Evolutionary conservation across 164 flowering plant genomes (phyloP).

Genomic region (Houttuynia cordata): DNA sequence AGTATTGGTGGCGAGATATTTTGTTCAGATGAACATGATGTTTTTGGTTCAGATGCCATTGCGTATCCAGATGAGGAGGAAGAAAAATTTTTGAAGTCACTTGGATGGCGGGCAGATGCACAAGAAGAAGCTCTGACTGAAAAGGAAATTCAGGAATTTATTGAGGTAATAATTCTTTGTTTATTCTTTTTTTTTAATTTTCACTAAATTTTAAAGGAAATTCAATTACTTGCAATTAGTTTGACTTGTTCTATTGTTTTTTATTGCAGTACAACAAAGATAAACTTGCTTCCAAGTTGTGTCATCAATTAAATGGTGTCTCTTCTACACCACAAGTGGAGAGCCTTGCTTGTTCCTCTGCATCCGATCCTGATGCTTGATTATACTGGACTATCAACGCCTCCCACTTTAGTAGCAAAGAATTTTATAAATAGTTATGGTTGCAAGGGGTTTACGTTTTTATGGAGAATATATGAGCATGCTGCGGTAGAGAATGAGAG

Average conservation of each 20-base stretch:
- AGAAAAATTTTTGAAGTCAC: slow-evolving; percentile 64
- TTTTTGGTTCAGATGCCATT: slow-evolving; percentile 9
- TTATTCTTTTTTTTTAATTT: no score
- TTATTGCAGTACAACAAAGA: slow-evolving; percentile 36
- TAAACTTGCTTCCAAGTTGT: slow-evolving; percentile 24
- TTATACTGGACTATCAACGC: slow-evolving; percentile 2
- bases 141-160: slow-evolving; percentile 77
- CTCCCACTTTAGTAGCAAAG: slow-evolving; percentile 3
- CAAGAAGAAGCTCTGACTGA: slow-evolving; percentile 81
- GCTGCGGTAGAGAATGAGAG: slow-evolving; percentile 7
- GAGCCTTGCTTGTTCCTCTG: slow-evolving; percentile 14
- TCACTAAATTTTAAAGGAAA: no score
- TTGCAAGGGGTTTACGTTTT: slow-evolving; percentile 13
- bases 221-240: neutral
- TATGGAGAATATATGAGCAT: slow-evolving; percentile 1
- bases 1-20: slow-evolving; percentile 29
- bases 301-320: slow-evolving; percentile 20
- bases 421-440: slow-evolving; percentile 4
- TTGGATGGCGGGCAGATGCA: slow-evolving; percentile 85
- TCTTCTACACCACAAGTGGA: slow-evolving; percentile 15
- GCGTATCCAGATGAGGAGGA: slow-evolving; percentile 59
- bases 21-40: slow-evolving; percentile 7
- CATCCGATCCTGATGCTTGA: slow-evolving; percentile 38
- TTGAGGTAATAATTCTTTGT: slow-evolving; percentile 23
- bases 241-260: neutral